Evolutionary conservation across 306 rosid genomes (phyloP), one percentile per base, ranked within the genome.

Genomic region (Abrus precatorius): DNA sequence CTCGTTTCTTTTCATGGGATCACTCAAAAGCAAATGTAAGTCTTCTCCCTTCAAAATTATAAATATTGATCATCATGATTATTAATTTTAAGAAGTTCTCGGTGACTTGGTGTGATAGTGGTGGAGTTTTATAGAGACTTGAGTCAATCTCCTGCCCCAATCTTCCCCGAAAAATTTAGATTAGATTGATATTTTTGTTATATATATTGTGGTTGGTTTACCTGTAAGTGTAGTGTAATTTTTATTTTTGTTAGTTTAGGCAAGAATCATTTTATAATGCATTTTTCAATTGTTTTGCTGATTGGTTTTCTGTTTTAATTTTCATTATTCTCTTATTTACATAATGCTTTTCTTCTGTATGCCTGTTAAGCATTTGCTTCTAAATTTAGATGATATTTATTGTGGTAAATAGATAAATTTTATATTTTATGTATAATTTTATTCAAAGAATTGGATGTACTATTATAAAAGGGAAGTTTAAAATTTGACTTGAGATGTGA

Each of bases 1-100:
- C 99, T 62, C 88, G 87, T 68, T 95, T 91, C 91, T 91, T 95
- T 77, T 79, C 76, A 52, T 95, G 99, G 99, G 97, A 95, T 83
- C 78, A 81, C 81, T 84, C 97, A 55, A 93, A 89, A 85, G 89
- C 84, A 85, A 89, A 86, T 85, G 99, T 91, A 86, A 87, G 97
- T 84, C 30, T 53, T 61, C 75, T 75, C 45, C 40, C 27, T 80
- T 78, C 59, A 45, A 65, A 63, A 47, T 63, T 61, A 59, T 79
- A 57, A 41, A 14, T 67, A 36, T 40, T 28, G 34, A 61, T 43
- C 67, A 55, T 7, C 66, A 36, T 32, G 61, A 78, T 66, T 34
- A 57, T 49, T 27, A 66, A 34, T 5, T 80, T 61, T 67, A 50
- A 50, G 40, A 80, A 52, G 54, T 49, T 5, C 47, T 54, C 71